Conservation (phyloP, 2,329 filamentous ascomycete genomes). For the Cordyceps tenuipes region DNA sequence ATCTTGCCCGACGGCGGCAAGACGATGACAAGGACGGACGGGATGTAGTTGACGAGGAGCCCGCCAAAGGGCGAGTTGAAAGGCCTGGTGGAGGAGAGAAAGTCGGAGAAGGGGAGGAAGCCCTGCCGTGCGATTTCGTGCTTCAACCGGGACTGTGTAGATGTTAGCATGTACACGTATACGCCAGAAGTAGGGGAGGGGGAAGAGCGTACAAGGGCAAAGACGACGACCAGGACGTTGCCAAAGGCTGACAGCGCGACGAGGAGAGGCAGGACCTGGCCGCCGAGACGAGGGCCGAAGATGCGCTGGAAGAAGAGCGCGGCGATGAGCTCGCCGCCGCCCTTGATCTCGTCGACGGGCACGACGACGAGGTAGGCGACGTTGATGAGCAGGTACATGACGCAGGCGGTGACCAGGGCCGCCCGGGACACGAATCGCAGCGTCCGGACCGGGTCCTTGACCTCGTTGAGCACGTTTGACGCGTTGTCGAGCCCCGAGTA, state of each 20-base stretch:
- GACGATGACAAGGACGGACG: slow-evolving; percentile 57
- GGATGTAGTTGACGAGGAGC: slow-evolving; percentile 59
- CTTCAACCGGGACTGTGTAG: slow-evolving; percentile 52
- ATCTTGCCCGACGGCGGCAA: slow-evolving; percentile 57
- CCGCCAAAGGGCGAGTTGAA: slow-evolving; percentile 61
- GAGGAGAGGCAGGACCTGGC: slow-evolving; percentile 50
- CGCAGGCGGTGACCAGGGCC: slow-evolving; percentile 52
- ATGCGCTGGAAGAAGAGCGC: slow-evolving; percentile 58
- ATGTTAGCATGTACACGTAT: neutral
- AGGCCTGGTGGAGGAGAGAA: slow-evolving; percentile 56
- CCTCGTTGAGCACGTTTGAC: slow-evolving; percentile 65
- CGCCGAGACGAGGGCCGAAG: slow-evolving; percentile 52
- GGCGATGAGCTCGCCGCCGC: slow-evolving; percentile 58
- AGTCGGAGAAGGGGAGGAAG: slow-evolving; percentile 54
- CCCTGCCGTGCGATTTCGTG: slow-evolving; percentile 67
- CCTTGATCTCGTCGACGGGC: slow-evolving; percentile 57
- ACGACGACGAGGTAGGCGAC: slow-evolving; percentile 55
- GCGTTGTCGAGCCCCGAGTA: slow-evolving; percentile 57
- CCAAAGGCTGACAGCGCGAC: slow-evolving; percentile 61
- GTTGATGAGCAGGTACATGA: slow-evolving; percentile 60
- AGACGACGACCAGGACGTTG: slow-evolving; percentile 67
- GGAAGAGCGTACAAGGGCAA: slow-evolving; percentile 46
- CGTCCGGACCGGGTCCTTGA: slow-evolving; percentile 58
- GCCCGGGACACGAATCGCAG: slow-evolving; percentile 53
- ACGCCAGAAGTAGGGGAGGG: no score